phyloP scores from a whole-genome alignment of 2,329 filamentous ascomycete genomes.

The Scytalidium sp. region DNA sequence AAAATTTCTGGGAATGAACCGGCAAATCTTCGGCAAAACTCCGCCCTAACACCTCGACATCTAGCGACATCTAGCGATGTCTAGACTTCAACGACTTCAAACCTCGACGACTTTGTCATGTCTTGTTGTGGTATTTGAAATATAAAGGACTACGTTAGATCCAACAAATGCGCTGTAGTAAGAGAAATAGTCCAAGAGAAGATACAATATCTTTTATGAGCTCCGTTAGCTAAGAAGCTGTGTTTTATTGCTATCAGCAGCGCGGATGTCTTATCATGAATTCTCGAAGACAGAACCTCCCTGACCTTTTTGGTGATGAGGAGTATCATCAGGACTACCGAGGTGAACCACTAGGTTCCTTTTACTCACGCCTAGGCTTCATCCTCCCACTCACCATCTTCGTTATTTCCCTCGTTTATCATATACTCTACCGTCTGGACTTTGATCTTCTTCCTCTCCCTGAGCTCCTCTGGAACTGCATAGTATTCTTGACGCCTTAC shows the following conservation, averaged over 20 bases:
- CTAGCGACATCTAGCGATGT: not conserved
- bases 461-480: constrained; percentile 56
- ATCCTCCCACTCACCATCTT: constrained; percentile 22
- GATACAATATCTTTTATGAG: not conserved
- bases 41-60: not conserved
- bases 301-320: constrained; percentile 25
- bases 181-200: not conserved
- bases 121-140: not conserved
- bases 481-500: constrained; percentile 56
- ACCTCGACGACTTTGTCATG: not conserved
- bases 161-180: not conserved
- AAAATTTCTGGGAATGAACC: not conserved
- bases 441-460: constrained; percentile 37
- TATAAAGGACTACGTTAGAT: not conserved
- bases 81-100: not conserved
- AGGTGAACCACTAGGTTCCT: constrained; percentile 11
- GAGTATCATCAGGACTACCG: constrained; percentile 30
- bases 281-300: constrained; percentile 14
- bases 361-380: constrained; percentile 10
- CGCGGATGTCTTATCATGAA: constrained; percentile 28
- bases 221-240: not conserved
- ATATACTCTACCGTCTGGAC: constrained; percentile 23
- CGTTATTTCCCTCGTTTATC: constrained; percentile 22
- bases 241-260: not conserved
- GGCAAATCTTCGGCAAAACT: not conserved